Evolutionary conservation across 345 rosid genomes (phyloP).

Genomic region (Camelina sativa): DNA sequence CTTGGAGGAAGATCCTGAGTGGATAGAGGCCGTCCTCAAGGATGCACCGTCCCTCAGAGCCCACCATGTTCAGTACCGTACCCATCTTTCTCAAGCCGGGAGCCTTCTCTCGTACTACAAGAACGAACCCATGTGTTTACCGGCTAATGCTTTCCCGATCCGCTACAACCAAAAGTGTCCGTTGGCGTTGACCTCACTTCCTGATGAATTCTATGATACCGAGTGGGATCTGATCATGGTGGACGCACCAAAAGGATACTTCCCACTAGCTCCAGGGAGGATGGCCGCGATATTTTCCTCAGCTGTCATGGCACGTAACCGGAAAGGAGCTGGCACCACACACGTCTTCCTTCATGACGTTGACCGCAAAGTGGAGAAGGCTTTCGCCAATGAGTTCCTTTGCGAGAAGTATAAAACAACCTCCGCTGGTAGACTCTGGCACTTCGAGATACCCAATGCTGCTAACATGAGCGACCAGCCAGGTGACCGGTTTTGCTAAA

Average conservation of each 20-base stretch:
- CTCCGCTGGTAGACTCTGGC: slow-evolving; percentile 66
- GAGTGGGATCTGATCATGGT: slow-evolving; percentile 92
- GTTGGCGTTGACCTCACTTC: slow-evolving; percentile 65
- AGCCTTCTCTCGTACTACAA: slow-evolving; percentile 51
- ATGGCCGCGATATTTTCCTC: slow-evolving; percentile 88
- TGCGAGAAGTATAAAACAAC: slow-evolving; percentile 60
- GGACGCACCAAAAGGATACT: slow-evolving; percentile 83
- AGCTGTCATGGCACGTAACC: slow-evolving; percentile 72
- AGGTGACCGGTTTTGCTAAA: slow-evolving; percentile 62
- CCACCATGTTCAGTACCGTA: slow-evolving; percentile 68
- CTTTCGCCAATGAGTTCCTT: slow-evolving; percentile 65
- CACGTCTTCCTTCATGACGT: slow-evolving; percentile 77
- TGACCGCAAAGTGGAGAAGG: slow-evolving; percentile 69
- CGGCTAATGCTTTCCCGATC: slow-evolving; percentile 55
- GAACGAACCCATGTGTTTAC: slow-evolving; percentile 54
- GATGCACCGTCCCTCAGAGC: slow-evolving; percentile 57
- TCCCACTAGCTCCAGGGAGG: slow-evolving; percentile 70
- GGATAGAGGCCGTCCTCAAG: slow-evolving; percentile 59
- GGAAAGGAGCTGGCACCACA: slow-evolving; percentile 71
- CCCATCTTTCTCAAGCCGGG: slow-evolving; percentile 59
- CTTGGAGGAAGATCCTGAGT: slow-evolving; percentile 73
- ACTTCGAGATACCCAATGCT: slow-evolving; percentile 71
- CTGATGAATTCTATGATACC: slow-evolving; percentile 77
- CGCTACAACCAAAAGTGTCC: slow-evolving; percentile 60
- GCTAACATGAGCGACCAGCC: slow-evolving; percentile 44